Evolutionary conservation across 2,329 filamentous ascomycete species (phyloP).

Genomic region (Fusarium tupiense): DNA sequence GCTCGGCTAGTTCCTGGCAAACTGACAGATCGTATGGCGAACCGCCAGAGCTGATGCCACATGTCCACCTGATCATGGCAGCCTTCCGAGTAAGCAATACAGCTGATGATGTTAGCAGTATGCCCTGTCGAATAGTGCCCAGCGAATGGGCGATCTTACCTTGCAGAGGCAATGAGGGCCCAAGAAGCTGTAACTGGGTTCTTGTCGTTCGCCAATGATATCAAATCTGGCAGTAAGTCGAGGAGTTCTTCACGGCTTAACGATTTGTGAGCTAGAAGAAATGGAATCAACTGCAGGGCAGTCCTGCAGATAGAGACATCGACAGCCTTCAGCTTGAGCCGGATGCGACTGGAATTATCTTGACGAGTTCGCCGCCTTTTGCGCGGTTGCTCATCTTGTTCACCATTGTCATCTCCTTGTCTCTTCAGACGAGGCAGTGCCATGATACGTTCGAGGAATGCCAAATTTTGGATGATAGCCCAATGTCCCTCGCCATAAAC

Average conservation of each 20-base stretch:
- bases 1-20: constrained; percentile 77
- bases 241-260: constrained; percentile 62
- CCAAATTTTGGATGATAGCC: constrained; percentile 67
- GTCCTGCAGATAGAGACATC: constrained; percentile 58
- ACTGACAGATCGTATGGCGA: constrained; percentile 75
- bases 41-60: constrained; percentile 82
- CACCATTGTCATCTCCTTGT: constrained; percentile 39
- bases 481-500: constrained; percentile 67
- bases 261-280: constrained; percentile 60
- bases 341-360: constrained; percentile 55
- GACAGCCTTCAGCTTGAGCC: constrained; percentile 57
- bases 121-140: neutral
- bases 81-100: constrained; percentile 38
- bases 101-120: constrained; percentile 46
- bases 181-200: constrained; percentile 74
- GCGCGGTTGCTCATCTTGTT: constrained; percentile 58
- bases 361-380: constrained; percentile 61
- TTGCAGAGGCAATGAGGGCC: constrained; percentile 84
- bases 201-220: constrained; percentile 73
- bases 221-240: constrained; percentile 67
- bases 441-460: constrained; percentile 64
- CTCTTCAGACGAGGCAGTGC: constrained; percentile 41
- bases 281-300: constrained; percentile 67
- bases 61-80: constrained; percentile 51
- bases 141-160: constrained; percentile 59